phyloP scores from a whole-genome alignment of 441 rosid species.

The Omphalea diandra region DNA sequence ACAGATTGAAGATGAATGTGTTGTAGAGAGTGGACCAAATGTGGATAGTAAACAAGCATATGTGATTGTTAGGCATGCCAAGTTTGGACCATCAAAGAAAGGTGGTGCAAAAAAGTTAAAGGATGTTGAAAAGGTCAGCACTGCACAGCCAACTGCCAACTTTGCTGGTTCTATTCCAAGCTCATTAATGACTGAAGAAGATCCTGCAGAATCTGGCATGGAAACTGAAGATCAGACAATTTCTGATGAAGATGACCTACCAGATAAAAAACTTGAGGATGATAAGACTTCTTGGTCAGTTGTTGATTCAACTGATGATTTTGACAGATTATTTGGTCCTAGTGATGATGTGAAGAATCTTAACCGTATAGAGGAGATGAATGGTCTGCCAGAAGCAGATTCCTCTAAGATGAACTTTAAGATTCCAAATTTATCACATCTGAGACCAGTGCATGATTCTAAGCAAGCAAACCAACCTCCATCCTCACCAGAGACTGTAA shows the following conservation, averaged over 20 bases:
- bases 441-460: conserved; percentile 15
- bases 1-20: conserved; percentile 62
- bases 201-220: conserved; percentile 21
- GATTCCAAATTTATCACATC: conserved; percentile 19
- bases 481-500: conserved; percentile 24
- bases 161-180: conserved; percentile 18
- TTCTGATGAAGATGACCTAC: conserved; percentile 29
- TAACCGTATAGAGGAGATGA: not conserved
- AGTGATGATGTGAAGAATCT: not conserved
- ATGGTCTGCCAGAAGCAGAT: conserved; percentile 12
- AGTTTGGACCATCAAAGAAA: conserved; percentile 78
- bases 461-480: conserved; percentile 18
- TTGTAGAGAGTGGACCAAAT: conserved; percentile 70
- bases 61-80: conserved; percentile 65
- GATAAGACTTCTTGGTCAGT: conserved; percentile 23
- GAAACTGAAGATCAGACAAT: conserved; percentile 34
- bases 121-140: conserved; percentile 26
- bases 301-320: conserved; percentile 27
- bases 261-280: conserved; percentile 11
- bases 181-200: conserved; percentile 23
- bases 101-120: conserved; percentile 49
- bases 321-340: conserved; percentile 10
- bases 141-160: conserved; percentile 19
- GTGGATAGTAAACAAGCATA: conserved; percentile 62
- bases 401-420: not conserved